Evolutionary conservation across 768 basidiomycete species (phyloP), one percentile per base, ranked within the genome.

Genomic region (Tephrocybe sp.): DNA sequence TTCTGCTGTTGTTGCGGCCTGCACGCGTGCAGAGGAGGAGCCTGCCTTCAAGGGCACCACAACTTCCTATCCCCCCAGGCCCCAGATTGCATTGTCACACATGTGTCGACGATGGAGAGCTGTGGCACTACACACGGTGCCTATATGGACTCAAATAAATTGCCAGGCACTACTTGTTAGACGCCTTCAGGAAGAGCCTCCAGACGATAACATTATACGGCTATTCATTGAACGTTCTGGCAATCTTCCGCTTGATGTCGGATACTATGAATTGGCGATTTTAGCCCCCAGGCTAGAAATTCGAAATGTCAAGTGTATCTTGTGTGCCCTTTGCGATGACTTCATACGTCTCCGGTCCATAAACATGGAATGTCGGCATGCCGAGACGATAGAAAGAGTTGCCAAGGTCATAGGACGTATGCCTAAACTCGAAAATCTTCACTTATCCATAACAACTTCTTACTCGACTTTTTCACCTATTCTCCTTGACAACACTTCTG

Each of bases 81-180:
- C 36, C 9, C 36, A 37, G 36, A 4, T 37, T n/a, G 41, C 65
- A 37, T 53, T 79, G 47, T 78, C 78, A 0, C 79, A 79, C 47
- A 75, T 79, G 24, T 81, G 74, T 57, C 69, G 63, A 40, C 67
- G 66, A 49, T 83, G 81, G 80, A 75, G 80, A 13, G 58, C 55
- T 24, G 62, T 79, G 24, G 70, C 72, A 4, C 63, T 82, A 18
- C 54, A 60, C 15, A 73, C 73, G 5, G 67, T 79, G 3, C 47
- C 55, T 6, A 67, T 83, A 16, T 83, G 80, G 81, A 66, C 74
- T 6, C 61, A 58, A 26, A 61, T 78, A 22, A 62, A 59, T 9
- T 66, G 63, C 47, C 60, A 60, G 43, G 64, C 60, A 11, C 11
- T 9, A 11, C 28, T 30, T 12, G 6, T 12, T 30, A 12, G 28